Evolutionary conservation across 805 yeast species (phyloP), one percentile per base, ranked within the genome.

Genomic region (Yamadazyma kitorensis): DNA sequence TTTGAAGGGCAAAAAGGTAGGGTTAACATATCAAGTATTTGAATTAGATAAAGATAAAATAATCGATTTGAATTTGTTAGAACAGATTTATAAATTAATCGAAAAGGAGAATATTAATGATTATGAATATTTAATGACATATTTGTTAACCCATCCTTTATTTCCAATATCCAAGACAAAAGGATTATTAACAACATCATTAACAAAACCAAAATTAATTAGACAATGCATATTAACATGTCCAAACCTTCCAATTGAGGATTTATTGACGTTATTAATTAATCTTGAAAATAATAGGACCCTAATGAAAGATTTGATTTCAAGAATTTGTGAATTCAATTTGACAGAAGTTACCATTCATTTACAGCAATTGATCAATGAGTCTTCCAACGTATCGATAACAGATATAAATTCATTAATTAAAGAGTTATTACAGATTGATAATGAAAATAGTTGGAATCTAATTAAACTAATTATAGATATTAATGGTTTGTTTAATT

Each of bases 151-250:
- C 2, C 95, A 91, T 61, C 96, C 96, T 12, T 61, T 86, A 13
- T 88, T 82, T 59, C 96, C 97, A 7, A 57, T 65, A 11, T 61
- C 68, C 13, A 73, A 69, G 40, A 67, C 86, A 7, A 57, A 61
- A 4, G 79, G 78, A 2, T 55, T 89, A 28, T 59, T 91, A 27
- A 51, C 65, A 11, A 62, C 86, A 17, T 68, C 70, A 29, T 42
- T 52, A 15, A 40, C 45, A 3, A 68, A 73, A 39, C 80, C 86
- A 23, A 74, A 83, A 40, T 68, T 88, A 37, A 70, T 82, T 55
- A 78, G 87, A 59, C 95, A 85, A 55, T 91, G 94, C 1, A 74
- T 87, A 31, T 84, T 81, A 10, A 80, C 93, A 1, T 83, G 93
- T 40, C 81, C 85, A 5, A 78, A 80, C 36, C 59, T 88, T 24